Percentiles rank a stretch among this genome's conserved stretches.
phyloP scores from a whole-genome alignment of 2,329 filamentous ascomycete genomes.

The Graphilbum sp. region DNA sequence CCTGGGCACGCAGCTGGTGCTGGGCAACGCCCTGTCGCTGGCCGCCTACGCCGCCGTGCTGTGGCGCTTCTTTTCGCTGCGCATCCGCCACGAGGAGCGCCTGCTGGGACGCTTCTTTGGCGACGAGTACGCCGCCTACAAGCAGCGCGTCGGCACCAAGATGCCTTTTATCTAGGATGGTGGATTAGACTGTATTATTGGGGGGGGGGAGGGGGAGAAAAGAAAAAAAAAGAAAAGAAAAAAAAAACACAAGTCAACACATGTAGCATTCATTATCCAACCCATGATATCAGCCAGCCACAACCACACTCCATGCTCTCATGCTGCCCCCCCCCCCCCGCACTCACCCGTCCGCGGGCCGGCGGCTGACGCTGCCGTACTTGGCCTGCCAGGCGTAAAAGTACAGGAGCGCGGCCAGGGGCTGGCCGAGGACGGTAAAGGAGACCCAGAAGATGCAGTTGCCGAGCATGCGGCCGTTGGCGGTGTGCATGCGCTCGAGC shows the following conservation, averaged over 20 bases:
- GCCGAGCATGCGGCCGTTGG: slow-evolving; percentile 62
- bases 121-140: slow-evolving; percentile 62
- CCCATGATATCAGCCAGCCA: too few relatives aligned
- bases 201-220: too few relatives aligned
- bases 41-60: slow-evolving; percentile 56
- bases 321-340: too few relatives aligned
- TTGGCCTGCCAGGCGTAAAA: slow-evolving; percentile 99
- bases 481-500: slow-evolving; percentile 61
- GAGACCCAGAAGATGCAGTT: slow-evolving; percentile 95
- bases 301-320: too few relatives aligned
- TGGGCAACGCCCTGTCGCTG: slow-evolving; percentile 73
- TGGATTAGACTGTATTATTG: too few relatives aligned
- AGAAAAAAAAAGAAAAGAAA: too few relatives aligned
- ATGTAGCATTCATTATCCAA: too few relatives aligned
- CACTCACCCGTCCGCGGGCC: not conserved
- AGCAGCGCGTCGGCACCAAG: slow-evolving; percentile 51
- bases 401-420: slow-evolving; percentile 79
- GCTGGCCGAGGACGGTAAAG: slow-evolving; percentile 91
- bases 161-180: slow-evolving; percentile 61
- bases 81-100: slow-evolving; percentile 66
- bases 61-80: slow-evolving; percentile 66
- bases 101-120: slow-evolving; percentile 71
- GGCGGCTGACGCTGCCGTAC: slow-evolving; percentile 63
- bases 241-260: too few relatives aligned
- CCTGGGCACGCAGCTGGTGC: slow-evolving; percentile 76